Conservation (phyloP, 306 rosid species). For the Adenanthera pavonina region DNA sequence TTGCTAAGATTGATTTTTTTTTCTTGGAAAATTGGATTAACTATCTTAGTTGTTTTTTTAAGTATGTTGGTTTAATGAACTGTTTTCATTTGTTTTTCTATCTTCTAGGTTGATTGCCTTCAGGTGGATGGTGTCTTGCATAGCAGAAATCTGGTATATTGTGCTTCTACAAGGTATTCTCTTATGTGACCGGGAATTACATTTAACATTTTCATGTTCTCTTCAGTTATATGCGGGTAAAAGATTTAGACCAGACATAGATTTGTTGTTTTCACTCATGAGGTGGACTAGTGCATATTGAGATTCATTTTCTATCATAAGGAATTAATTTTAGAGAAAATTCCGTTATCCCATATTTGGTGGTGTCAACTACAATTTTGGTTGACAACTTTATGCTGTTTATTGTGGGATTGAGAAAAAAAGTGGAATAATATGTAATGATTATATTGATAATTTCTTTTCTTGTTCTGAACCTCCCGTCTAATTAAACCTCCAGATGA, state of each 20-base stretch:
- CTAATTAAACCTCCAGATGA: constrained; percentile 7
- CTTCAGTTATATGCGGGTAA: constrained; percentile 18
- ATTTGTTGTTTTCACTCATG: constrained; percentile 20
- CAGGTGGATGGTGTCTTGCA: constrained; percentile 88
- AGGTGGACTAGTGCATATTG: neutral
- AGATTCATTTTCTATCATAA: constrained; percentile 29
- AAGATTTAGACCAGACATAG: constrained; percentile 18
- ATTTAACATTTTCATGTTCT: constrained; percentile 23
- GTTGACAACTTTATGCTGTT: neutral
- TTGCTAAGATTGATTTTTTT: constrained; percentile 10
- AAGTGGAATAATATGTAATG: neutral
- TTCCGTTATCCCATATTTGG: constrained; percentile 27
- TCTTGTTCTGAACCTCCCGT: constrained; percentile 9
- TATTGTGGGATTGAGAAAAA: constrained; percentile 11
- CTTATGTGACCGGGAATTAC: constrained; percentile 32
- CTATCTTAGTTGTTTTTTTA: constrained; percentile 4
- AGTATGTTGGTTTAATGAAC: constrained; percentile 10
- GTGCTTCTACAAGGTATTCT: constrained; percentile 94
- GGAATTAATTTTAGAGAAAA: constrained; percentile 30
- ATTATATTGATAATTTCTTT: constrained; percentile 27
- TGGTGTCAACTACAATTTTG: constrained; percentile 8
- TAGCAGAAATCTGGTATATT: constrained; percentile 94
- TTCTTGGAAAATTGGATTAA: neutral
- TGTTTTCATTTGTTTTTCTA: constrained; percentile 22
- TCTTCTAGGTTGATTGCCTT: constrained; percentile 88